Conservation (phyloP, 768 basidiomycete genomes). For the Tricholoma saponaceum region DNA sequence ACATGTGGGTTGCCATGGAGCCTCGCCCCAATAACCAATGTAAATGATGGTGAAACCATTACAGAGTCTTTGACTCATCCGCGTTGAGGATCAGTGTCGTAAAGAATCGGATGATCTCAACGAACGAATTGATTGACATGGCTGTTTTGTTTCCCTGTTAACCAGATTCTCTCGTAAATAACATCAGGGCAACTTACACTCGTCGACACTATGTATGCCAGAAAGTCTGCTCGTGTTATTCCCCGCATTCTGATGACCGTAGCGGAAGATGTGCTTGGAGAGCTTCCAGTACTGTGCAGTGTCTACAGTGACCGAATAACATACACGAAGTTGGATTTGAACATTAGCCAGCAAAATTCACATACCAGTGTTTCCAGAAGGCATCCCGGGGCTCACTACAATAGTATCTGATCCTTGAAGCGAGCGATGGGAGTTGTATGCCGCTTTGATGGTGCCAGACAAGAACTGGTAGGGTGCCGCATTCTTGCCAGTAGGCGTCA, state of each 20-base stretch:
- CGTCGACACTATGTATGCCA: conserved; percentile 69
- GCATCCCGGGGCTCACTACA: conserved; percentile 49
- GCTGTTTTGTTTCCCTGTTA: conserved; percentile 33
- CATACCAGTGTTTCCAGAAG: conserved; percentile 57
- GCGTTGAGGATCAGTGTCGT: conserved; percentile 61
- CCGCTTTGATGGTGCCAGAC: conserved; percentile 62
- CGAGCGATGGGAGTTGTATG: conserved; percentile 47
- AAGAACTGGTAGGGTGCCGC: conserved; percentile 47
- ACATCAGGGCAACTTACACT: conserved; percentile 40
- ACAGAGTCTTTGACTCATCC: conserved; percentile 44
- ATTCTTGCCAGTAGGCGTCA: conserved; percentile 46
- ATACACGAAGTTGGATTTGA: not conserved
- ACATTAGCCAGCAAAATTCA: conserved; percentile 3
- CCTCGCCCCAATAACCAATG: no score
- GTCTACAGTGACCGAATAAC: conserved; percentile 33
- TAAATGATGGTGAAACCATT: no score
- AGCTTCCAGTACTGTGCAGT: conserved; percentile 58
- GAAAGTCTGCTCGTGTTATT: conserved; percentile 26
- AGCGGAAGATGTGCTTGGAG: conserved; percentile 65
- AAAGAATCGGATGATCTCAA: conserved; percentile 68
- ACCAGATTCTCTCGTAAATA: conserved; percentile 7
- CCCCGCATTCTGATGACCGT: conserved; percentile 41
- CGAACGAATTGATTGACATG: conserved; percentile 43
- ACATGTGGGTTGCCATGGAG: no score
- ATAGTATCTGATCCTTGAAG: conserved; percentile 31